Evolutionary conservation across 345 rosid species (phyloP).

Genomic region (Hevea brasiliensis): DNA sequence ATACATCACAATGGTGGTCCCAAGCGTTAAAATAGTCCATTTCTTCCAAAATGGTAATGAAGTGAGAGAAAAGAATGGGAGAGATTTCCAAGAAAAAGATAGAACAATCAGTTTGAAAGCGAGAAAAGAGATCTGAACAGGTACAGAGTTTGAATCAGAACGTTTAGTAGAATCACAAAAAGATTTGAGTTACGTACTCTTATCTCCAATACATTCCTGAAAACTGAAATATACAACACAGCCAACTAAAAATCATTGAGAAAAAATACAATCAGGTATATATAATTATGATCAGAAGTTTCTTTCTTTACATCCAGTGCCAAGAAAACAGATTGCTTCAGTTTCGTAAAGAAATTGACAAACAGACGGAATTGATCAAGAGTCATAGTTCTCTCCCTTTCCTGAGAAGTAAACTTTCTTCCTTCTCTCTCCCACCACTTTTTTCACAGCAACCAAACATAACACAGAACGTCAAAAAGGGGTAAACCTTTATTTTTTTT

Average conservation of each 20-base stretch:
- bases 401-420: neutral
- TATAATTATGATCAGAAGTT: neutral
- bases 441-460: slow-evolving; percentile 20
- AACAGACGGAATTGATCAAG: neutral
- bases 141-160: slow-evolving; percentile 1
- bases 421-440: neutral
- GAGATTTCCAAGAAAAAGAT: neutral
- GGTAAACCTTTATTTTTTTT: too few relatives aligned
- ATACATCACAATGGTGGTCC: neutral
- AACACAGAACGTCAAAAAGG: neutral
- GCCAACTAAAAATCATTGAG: neutral
- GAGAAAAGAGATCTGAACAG: neutral
- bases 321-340: neutral
- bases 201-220: neutral
- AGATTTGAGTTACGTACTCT: neutral
- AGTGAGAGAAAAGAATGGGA: neutral
- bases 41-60: neutral
- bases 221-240: neutral
- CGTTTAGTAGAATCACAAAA: neutral
- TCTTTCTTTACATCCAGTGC: neutral
- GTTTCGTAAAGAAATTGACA: neutral
- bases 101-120: neutral
- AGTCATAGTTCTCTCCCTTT: neutral
- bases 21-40: neutral
- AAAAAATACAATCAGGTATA: neutral